Conservation (phyloP, 441 rosid species). For the Gossypium trilobum region DNA sequence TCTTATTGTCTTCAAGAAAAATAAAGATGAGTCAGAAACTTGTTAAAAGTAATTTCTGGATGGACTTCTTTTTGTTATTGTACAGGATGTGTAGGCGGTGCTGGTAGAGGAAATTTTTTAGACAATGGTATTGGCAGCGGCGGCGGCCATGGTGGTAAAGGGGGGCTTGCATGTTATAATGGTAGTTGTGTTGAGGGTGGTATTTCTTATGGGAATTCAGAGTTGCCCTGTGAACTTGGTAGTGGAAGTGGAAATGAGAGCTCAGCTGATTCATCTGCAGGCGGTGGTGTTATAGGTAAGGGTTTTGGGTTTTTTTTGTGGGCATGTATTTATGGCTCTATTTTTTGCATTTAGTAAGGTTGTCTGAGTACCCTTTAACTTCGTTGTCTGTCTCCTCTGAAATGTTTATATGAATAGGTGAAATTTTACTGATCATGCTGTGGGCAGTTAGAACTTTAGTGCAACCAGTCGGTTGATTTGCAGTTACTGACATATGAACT, state of each 20-base stretch:
- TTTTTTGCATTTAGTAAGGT: neutral
- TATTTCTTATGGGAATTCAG: constrained; percentile 64
- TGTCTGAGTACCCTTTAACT: neutral
- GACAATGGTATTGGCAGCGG: constrained; percentile 84
- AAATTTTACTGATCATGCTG: constrained; percentile 5
- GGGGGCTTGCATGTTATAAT: constrained; percentile 71
- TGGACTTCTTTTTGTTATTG: constrained; percentile 12
- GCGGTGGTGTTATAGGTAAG: constrained; percentile 93
- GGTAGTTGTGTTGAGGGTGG: constrained; percentile 64
- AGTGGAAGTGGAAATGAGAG: constrained; percentile 53
- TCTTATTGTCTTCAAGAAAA: constrained; percentile 13
- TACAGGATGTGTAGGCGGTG: constrained; percentile 95
- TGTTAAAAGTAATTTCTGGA: constrained; percentile 5
- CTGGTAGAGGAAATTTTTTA: constrained; percentile 63
- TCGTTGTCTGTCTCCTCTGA: neutral
- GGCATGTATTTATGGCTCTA: neutral
- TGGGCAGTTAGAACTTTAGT: neutral
- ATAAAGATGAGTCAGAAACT: neutral
- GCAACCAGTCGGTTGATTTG: neutral
- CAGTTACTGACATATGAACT: neutral
- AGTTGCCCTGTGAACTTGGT: constrained; percentile 54
- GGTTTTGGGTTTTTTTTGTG: neutral
- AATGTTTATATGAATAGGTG: neutral
- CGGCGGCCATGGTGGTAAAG: constrained; percentile 97
- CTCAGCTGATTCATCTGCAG: constrained; percentile 54